These are phyloP conservation scores for Bassia scoparia DNA, from an alignment of 148 eudicot species.

Conservation along the genomic window DNA sequence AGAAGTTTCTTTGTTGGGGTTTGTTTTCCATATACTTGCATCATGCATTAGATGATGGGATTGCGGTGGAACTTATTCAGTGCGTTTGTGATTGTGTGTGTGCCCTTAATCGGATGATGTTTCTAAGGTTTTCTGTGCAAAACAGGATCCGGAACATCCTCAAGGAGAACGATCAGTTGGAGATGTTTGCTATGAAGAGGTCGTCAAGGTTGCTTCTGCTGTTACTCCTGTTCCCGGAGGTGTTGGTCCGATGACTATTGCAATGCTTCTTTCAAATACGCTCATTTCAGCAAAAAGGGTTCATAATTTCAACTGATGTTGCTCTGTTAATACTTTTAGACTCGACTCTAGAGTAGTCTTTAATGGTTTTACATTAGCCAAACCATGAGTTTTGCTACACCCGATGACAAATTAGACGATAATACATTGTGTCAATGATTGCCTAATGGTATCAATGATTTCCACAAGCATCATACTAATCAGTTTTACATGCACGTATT, in stretches of 20 bases:
- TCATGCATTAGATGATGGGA: no score
- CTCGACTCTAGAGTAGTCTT: background rate
- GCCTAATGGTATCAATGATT: no score
- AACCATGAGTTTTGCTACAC: background rate
- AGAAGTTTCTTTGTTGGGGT: no score
- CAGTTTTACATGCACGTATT: no score
- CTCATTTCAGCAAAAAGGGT: constrained; percentile 60
- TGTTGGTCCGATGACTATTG: constrained; percentile 85
- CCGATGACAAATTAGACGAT: no score
- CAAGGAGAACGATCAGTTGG: constrained; percentile 88
- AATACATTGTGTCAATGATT: no score
- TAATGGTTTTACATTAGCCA: background rate
- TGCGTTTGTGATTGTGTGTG: no score
- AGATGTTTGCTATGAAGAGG: constrained; percentile 92
- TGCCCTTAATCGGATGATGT: background rate
- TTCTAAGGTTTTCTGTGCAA: constrained; percentile 7
- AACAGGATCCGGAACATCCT: constrained; percentile 58
- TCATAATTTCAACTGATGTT: constrained; percentile 41
- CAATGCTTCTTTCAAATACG: constrained; percentile 82
- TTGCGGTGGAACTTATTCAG: no score
- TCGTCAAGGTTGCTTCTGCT: constrained; percentile 84
- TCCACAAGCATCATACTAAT: no score
- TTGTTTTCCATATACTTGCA: no score
- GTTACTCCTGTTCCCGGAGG: constrained; percentile 87
- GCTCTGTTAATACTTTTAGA: background rate